Base-by-base conservation (phyloP, 108 stramenopile genomes). In the Cylindrotheca closterium region DNA sequence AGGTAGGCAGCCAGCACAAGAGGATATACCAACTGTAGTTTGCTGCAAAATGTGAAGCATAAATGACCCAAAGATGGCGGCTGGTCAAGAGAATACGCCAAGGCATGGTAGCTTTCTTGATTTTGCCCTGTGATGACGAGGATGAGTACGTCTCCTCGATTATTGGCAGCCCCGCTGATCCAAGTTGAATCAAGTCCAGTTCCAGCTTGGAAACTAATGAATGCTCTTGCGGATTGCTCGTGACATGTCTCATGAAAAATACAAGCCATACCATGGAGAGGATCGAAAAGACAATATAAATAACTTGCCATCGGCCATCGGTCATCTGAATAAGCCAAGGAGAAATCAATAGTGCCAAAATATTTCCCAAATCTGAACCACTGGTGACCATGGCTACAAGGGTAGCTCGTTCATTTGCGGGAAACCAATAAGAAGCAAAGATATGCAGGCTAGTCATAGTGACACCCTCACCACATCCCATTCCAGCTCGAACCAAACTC, bases 11-110 rank as follows among this genome's bases (percentile, higher is more conserved):
- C 55, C 55, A 55, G 24, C 55, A 22, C 26, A 55, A 27, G 12
- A 55, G 24, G 23, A 55, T 27, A 15, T 55, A 55, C 55, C 55
- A 55, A 15, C 55, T 55, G 55, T 55, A 55, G n/a, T 25, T 55
- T 18, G 12, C 24, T 12, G 5, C 24, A 26, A 55, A 55, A 55
- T 55, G 55, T 3, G 24, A 4, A 27, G 12, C 28, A 29, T 55
- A 55, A 55, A 55, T 55, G 25, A 29, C 55, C 55, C 55, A 55
- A 18, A 55, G 24, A 12, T 25, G 4, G 18, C 24, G 24, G 28
- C 28, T 55, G 3, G 55, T 55, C 24, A 55, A 12, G 18, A 55
- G 24, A 4, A 28, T 55, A 3, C 4, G 55, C 55, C 55, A 55
- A 25, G 27, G 55, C 3, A 55, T 29, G 10, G 37, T 7, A 7